Base-by-base conservation (phyloP, 768 basidiomycete genomes). In the Mycena indigotica region DNA sequence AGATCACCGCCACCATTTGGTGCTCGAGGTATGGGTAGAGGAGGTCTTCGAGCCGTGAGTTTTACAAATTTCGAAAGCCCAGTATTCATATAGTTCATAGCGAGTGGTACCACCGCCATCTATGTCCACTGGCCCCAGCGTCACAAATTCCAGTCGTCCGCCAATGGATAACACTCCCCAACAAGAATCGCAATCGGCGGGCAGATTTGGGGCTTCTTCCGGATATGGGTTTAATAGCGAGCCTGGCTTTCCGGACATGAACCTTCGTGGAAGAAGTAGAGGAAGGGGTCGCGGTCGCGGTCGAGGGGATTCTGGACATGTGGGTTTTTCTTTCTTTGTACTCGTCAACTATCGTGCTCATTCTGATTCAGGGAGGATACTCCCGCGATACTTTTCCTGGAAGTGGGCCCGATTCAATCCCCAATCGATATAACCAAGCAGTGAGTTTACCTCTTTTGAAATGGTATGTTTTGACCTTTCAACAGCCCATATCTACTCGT, bases 1-100 rank as follows among this genome's bases (percentile, higher is more conserved):
- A 55, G 53, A 19, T 56, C 60, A 2, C 60, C 60, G 38, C 60
- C 59, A 39, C 60, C 56, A 24, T 30, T 56, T 49, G 23, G 56
- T 4, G 55, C 51, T 4, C 52, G 45, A n/a, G 51, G 51, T 3
- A 35, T 35, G 32, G 32, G 32, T 8, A 35, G 32, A 35, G 32
- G 32, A 17, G 17, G 32, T n/a, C n/a, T n/a, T n/a, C n/a, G n/a
- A n/a, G n/a, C n/a, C n/a, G n/a, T n/a, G n/a, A n/a, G n/a, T n/a
- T n/a, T n/a, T n/a, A n/a, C n/a, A n/a, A n/a, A n/a, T n/a, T n/a
- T n/a, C n/a, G n/a, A n/a, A n/a, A n/a, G n/a, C n/a, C n/a, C n/a
- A n/a, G n/a, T n/a, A n/a, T n/a, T n/a, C n/a, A n/a, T n/a, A n/a
- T n/a, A n/a, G n/a, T n/a, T n/a, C n/a, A n/a, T n/a, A n/a, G n/a